These are phyloP conservation scores for Amyloporia xantha DNA, from an alignment of 768 basidiomycete species.

Conservation along the genomic window DNA sequence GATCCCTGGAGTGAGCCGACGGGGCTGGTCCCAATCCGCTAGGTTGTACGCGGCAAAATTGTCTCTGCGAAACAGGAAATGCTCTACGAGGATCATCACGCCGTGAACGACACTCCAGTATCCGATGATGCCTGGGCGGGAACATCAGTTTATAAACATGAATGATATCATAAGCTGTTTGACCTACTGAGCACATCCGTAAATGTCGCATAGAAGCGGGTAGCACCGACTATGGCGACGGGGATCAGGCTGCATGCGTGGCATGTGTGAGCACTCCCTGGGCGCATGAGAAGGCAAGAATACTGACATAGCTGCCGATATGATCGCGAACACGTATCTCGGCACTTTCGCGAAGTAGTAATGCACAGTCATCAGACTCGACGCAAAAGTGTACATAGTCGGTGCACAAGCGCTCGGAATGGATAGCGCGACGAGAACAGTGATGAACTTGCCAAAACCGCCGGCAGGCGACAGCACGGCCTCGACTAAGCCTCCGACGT, in stretches of 20 bases:
- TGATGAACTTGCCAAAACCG: constrained; percentile 41
- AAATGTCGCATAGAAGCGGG: constrained; percentile 38
- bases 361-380: constrained; percentile 36
- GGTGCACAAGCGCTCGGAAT: constrained; percentile 52
- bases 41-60: constrained; percentile 32
- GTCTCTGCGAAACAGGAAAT: constrained; percentile 35
- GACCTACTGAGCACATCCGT: constrained; percentile 33
- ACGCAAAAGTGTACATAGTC: constrained; percentile 50
- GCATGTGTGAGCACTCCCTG: not conserved
- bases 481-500: constrained; percentile 37
- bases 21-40: constrained; percentile 29
- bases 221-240: constrained; percentile 40
- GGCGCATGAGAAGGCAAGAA: not conserved
- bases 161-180: not conserved
- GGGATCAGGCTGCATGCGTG: constrained; percentile 32
- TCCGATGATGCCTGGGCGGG: constrained; percentile 33
- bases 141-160: not conserved
- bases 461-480: constrained; percentile 33
- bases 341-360: constrained; percentile 31
- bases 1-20: constrained; percentile 32
- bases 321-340: constrained; percentile 39
- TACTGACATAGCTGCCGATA: constrained; percentile 39
- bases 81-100: constrained; percentile 36
- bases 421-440: constrained; percentile 44
- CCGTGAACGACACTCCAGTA: constrained; percentile 36